Base-by-base conservation (phyloP, 1,284 basidiomycete species). In the Coriolopsis trogii region DNA sequence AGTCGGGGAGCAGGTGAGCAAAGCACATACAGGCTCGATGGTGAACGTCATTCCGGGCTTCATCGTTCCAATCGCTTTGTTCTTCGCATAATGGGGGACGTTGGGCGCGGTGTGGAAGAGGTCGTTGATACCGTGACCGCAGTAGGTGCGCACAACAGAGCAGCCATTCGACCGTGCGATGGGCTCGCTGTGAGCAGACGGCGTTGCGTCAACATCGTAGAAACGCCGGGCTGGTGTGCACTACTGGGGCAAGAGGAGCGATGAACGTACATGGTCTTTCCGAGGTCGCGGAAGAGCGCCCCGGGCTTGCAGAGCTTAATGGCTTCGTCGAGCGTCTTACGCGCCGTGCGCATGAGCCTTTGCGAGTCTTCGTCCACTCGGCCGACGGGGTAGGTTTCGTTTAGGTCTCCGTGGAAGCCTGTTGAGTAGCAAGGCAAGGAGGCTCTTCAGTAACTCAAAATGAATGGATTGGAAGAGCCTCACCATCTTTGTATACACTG, bases 221-320 rank as follows among this genome's bases (percentile, higher is more conserved):
- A n/a, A n/a, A n/a, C n/a, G n/a, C n/a, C n/a, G n/a, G n/a, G n/a
- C n/a, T n/a, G n/a, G n/a, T n/a, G n/a, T n/a, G 6, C 30, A 6
- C 1, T 15, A 12, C 30, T 31, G 30, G 30, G 21, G 24, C 20
- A 40, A 6, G 23, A 12, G 18, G 16, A 39, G 24, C 13, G 21
- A 13, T 18, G 37, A 24, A 78, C 88, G 60, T 63, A 90, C 91
- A 93, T 93, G 48, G 73, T 77, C 67, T 90, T 91, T 46, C 89
- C 89, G 46, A 93, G 73, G 67, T 95, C 91, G 49, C 91, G 84
- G 72, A 93, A 91, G 42, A 94, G 75, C 25, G 89, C 84, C 28
- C 93, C 94, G 6, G 94, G 94, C 72, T 93, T 95, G 77, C 94
- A 96, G 20, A 91, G 73, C 53, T 85, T 86, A 66, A 97, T 98